Evolutionary conservation across 2,329 filamentous ascomycete species (phyloP).

Genomic region (Penicillium capsulatum): DNA sequence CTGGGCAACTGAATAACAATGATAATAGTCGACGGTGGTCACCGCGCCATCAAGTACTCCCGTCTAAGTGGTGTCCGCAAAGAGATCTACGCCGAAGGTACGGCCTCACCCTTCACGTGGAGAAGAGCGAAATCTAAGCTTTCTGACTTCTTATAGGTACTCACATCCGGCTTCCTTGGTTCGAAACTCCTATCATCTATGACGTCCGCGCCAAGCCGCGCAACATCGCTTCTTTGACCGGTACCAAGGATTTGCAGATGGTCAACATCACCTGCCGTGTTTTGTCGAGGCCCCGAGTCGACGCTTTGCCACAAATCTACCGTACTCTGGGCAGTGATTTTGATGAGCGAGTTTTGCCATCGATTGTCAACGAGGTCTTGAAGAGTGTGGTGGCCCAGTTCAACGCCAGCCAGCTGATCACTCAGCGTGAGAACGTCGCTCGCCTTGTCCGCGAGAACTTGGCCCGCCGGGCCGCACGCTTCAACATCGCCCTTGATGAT

Average conservation of each 20-base stretch:
- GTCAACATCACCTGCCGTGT: conserved; percentile 99
- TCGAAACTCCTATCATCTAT: conserved; percentile 94
- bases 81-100: conserved; percentile 95
- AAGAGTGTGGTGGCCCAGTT: conserved; percentile 99
- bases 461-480: conserved; percentile 81
- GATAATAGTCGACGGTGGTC: conserved; percentile 81
- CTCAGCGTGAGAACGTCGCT: conserved; percentile 95
- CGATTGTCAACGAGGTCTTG: conserved; percentile 96
- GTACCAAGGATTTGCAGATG: conserved; percentile 99
- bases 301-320: conserved; percentile 93
- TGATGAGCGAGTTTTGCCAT: conserved; percentile 92
- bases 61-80: conserved; percentile 87
- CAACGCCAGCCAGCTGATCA: conserved; percentile 97
- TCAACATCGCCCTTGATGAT: conserved; percentile 97
- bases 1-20: conserved; percentile 5
- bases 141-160: conserved; percentile 59
- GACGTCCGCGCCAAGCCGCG: conserved; percentile 96
- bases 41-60: conserved; percentile 97
- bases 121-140: conserved; percentile 2
- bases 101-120: conserved; percentile 2
- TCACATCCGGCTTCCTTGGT: conserved; percentile 90
- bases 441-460: conserved; percentile 89
- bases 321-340: conserved; percentile 92
- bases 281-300: conserved; percentile 81
- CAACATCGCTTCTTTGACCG: conserved; percentile 93